These are phyloP conservation scores for Backusella mclennaniae DNA, from an alignment of 192 early-diverging fungal species.

Conservation along the genomic window DNA sequence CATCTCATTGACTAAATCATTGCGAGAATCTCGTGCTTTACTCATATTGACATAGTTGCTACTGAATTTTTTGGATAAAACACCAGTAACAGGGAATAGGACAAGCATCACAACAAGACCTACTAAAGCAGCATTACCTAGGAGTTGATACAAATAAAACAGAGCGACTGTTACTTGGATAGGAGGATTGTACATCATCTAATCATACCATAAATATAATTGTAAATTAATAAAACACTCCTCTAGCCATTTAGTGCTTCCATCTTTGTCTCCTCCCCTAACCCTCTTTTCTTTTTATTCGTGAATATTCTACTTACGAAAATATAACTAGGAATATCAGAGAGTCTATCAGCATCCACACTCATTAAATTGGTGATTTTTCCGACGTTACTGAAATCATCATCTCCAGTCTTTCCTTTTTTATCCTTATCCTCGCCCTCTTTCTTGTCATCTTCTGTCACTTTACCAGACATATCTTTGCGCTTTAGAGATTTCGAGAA, in stretches of 20 bases:
- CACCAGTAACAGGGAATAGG: slow-evolving; percentile 56
- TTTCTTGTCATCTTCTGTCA: neutral
- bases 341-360: slow-evolving; percentile 64
- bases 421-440: neutral
- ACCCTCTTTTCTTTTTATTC: neutral
- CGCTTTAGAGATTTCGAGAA: slow-evolving; percentile 47
- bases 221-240: neutral
- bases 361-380: slow-evolving; percentile 76
- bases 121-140: slow-evolving; percentile 76
- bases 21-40: slow-evolving; percentile 69
- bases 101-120: slow-evolving; percentile 69
- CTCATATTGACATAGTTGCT: slow-evolving; percentile 51
- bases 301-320: slow-evolving; percentile 34
- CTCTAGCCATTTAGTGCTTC: neutral
- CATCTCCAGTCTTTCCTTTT: neutral
- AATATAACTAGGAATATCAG: slow-evolving; percentile 52
- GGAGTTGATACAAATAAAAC: slow-evolving; percentile 63
- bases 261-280: neutral
- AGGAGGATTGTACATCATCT: slow-evolving; percentile 54
- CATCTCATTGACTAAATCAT: slow-evolving; percentile 76
- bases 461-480: slow-evolving; percentile 42
- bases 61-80: slow-evolving; percentile 50
- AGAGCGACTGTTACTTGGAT: slow-evolving; percentile 65
- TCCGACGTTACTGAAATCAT: slow-evolving; percentile 46
- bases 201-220: neutral